These are phyloP conservation scores for bread wheat (Triticum aestivum) DNA, from an alignment of 176 grass and related monocot species.

Conservation along the genomic window DNA sequence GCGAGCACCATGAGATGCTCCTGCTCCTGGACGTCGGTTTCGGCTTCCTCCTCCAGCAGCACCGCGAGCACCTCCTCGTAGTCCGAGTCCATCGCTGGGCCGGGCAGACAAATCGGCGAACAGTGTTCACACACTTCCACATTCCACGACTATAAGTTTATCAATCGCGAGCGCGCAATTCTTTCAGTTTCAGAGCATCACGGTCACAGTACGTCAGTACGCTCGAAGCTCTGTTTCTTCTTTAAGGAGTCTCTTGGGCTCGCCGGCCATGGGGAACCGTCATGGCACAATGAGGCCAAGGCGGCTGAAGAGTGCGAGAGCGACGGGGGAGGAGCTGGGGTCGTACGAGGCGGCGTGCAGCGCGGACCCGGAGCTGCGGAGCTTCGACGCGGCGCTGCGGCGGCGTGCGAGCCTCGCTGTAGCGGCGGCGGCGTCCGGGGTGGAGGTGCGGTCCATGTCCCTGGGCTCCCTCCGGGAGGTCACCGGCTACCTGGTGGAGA, in stretches of 20 bases:
- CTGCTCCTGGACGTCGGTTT: no score
- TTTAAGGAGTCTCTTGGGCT: background rate
- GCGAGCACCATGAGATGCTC: no score
- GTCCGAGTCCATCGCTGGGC: no score
- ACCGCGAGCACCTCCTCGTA: no score
- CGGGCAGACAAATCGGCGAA: no score
- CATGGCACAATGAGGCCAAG: background rate
- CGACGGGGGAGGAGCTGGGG: conserved; percentile 32
- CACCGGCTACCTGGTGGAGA: conserved; percentile 86
- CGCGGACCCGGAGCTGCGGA: conserved; percentile 72
- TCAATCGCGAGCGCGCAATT: no score
- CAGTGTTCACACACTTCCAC: no score
- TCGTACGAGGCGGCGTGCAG: conserved; percentile 85
- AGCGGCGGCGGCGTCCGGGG: conserved; percentile 71
- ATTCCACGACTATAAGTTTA: no score
- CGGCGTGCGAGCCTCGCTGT: conserved; percentile 79
- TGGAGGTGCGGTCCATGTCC: conserved; percentile 78
- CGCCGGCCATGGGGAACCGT: background rate
- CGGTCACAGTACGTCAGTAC: no score
- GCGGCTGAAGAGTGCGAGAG: background rate
- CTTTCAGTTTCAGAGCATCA: no score
- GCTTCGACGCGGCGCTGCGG: conserved; percentile 75
- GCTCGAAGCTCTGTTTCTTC: no score
- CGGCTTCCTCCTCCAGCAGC: no score
- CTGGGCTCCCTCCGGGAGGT: conserved; percentile 82